Evolutionary conservation across 495 filamentous ascomycete genomes (phyloP).

Genomic region (Achaetomiella virescens): DNA sequence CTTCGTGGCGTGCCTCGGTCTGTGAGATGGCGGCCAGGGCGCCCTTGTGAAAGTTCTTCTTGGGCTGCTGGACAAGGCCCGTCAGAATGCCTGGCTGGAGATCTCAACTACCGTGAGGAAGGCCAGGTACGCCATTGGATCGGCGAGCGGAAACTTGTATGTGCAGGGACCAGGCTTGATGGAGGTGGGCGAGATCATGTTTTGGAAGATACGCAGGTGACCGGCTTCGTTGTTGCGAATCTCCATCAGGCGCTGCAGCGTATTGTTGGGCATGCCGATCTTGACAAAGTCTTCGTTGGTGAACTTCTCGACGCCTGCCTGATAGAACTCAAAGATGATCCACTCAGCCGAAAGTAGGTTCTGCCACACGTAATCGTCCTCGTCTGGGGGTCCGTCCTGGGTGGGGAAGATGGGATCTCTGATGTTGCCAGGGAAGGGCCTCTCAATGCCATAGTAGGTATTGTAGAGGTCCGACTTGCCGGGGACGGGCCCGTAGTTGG

Average conservation of each 20-base stretch:
- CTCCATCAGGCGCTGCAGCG: constrained; percentile 45
- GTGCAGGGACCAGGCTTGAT: constrained; percentile 48
- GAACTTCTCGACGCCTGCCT: constrained; percentile 44
- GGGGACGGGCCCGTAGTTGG: constrained; percentile 36
- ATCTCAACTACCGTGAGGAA: constrained; percentile 46
- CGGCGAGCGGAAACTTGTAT: constrained; percentile 39
- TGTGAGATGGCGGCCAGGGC: constrained; percentile 46
- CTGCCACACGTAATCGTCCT: constrained; percentile 47
- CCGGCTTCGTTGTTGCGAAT: constrained; percentile 54
- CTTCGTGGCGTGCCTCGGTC: constrained; percentile 45
- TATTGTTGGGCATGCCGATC: constrained; percentile 39
- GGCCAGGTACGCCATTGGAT: constrained; percentile 37
- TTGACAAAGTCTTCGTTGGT: constrained; percentile 35
- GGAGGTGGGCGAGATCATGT: constrained; percentile 45
- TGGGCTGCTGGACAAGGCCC: constrained; percentile 42
- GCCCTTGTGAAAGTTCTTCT: constrained; percentile 30
- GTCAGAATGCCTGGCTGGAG: constrained; percentile 50
- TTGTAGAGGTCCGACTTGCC: constrained; percentile 40
- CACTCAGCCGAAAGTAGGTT: constrained; percentile 50
- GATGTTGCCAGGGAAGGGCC: constrained; percentile 44
- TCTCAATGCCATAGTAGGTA: constrained; percentile 35
- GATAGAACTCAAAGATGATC: constrained; percentile 52
- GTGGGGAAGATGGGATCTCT: constrained; percentile 39
- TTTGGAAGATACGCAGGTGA: constrained; percentile 51
- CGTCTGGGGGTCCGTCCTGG: constrained; percentile 29